Evolutionary conservation across 78 protist genomes (phyloP), one percentile per base, ranked within the genome.

Genomic region (Emiliania huxleyi): DNA sequence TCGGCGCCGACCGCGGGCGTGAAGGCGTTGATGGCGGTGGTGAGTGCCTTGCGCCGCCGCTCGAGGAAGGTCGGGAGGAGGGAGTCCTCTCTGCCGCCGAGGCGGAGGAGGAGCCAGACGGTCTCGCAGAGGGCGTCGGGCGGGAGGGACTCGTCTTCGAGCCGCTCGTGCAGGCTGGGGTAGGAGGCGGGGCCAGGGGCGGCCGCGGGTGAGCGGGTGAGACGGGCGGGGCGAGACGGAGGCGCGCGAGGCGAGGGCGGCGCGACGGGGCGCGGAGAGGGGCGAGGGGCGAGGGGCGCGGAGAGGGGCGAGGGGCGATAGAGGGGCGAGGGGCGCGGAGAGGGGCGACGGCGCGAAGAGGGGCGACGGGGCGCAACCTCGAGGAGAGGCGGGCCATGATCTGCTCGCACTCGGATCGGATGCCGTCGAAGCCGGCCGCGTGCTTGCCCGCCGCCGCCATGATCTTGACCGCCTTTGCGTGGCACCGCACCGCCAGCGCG

Each of bases 401-500:
- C 69, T 12, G 0, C 19, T 4, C 48, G 29, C 40, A 33, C 46
- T 94, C 97, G 43, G n/a, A 33, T 69, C 2, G 71, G 62, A 95
- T 95, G 44, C 38, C 38, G 26, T 45, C 40, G 96, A 98, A 98
- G n/a, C n/a, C n/a, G 38, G 97, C 87, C 33, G 98, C 97, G 35
- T 97, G 62, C 46, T 97, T 96, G 43, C 93, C 56, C 79, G 97
- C 96, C 42, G 93, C 95, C 44, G 93, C 49, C 25, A 98, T 88
- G 77, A 98, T 91, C 43, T 87, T 94, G 44, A 44, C 22, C 19
- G 98, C 93, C 55, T 93, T 77, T 42, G 33, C 44, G 87, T 96
- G 97, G 93, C 95, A 96, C 52, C 91, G 87, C 45, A 96, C 98
- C 19, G 98, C 98, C 85, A 91, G 94, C 19, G 18, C 85, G 87